A percentile compares a stretch with the other conserved stretches of the same genome.
phyloP scores from a whole-genome alignment of 73 alveolate species.

The Halteria grandinella region DNA sequence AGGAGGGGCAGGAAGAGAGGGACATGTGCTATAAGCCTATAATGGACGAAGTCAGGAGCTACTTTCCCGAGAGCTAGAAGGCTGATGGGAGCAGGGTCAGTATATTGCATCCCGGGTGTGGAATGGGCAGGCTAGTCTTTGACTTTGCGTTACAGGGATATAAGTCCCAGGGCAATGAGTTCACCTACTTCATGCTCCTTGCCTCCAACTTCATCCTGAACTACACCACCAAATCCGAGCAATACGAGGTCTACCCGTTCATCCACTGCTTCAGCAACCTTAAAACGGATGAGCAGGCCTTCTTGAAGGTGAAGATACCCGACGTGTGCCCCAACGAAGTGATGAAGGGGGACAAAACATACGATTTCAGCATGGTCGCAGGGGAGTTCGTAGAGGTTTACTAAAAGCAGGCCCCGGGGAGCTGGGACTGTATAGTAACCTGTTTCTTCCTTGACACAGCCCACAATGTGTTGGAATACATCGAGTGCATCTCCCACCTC shows the following conservation, averaged over 20 bases:
- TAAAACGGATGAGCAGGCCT: conserved; percentile 75
- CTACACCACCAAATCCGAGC: conserved; percentile 74
- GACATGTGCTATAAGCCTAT: conserved; percentile 73
- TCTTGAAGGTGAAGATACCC: conserved; percentile 74
- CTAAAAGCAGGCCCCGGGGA: conserved; percentile 59
- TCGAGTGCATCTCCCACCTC: conserved; percentile 89
- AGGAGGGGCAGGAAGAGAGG: conserved; percentile 81
- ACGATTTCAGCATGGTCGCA: conserved; percentile 92
- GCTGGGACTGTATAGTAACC: conserved; percentile 93
- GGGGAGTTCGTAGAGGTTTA: conserved; percentile 97
- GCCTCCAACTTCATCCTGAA: conserved; percentile 89
- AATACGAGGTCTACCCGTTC: conserved; percentile 84
- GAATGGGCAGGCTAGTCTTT: conserved; percentile 95
- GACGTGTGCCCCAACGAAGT: conserved; percentile 85
- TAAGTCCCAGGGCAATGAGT: conserved; percentile 97
- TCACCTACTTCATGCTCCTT: conserved; percentile 96
- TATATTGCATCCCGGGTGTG: conserved; percentile 98
- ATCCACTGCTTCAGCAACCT: conserved; percentile 85
- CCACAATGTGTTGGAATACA: conserved; percentile 93
- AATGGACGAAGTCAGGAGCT: conserved; percentile 70
- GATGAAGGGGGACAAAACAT: conserved; percentile 54
- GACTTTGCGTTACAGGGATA: conserved; percentile 96
- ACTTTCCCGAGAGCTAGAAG: conserved; percentile 52
- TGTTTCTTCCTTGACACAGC: conserved; percentile 98
- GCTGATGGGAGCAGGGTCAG: conserved; percentile 58